Conservation (phyloP, 371 early-diverging fungal species). For the Lichtheimia ornata region DNA sequence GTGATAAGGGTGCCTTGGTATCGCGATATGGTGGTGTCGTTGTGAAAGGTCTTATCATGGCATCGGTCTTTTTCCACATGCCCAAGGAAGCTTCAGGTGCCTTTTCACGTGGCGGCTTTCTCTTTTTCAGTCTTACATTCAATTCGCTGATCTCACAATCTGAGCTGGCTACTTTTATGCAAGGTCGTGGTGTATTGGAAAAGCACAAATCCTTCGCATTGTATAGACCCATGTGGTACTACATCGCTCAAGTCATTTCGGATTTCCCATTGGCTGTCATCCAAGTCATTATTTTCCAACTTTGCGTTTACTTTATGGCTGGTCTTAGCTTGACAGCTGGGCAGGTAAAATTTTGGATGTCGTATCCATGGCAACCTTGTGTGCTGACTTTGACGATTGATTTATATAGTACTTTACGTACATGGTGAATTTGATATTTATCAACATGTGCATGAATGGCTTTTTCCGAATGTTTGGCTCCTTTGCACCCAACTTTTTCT, state of each 20-base stretch:
- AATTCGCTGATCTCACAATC: slow-evolving; percentile 56
- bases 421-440: slow-evolving; percentile 35
- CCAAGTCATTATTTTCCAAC: slow-evolving; percentile 32
- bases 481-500: slow-evolving; percentile 41
- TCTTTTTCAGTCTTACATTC: slow-evolving; percentile 58
- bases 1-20: slow-evolving; percentile 42
- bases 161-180: slow-evolving; percentile 51
- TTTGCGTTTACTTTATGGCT: slow-evolving; percentile 50
- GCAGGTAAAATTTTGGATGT: slow-evolving; percentile 4
- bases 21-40: slow-evolving; percentile 55
- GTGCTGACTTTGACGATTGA: no score
- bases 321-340: slow-evolving; percentile 48
- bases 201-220: slow-evolving; percentile 71
- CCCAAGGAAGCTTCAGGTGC: slow-evolving; percentile 54
- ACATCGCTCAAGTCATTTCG: slow-evolving; percentile 56
- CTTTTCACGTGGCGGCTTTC: slow-evolving; percentile 67
- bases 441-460: slow-evolving; percentile 41
- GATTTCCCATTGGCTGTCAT: slow-evolving; percentile 36
- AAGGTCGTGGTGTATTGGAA: slow-evolving; percentile 62
- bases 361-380: no score
- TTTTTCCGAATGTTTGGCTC: slow-evolving; percentile 56
- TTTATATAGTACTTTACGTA: slow-evolving; percentile 38
- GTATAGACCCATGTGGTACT: slow-evolving; percentile 64
- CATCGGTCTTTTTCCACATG: slow-evolving; percentile 62
- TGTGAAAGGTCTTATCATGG: slow-evolving; percentile 64